Percentiles rank a stretch among this genome's conserved stretches.
Conservation (phyloP, 495 filamentous ascomycete species). For the Cladorrhinum samala region DNA sequence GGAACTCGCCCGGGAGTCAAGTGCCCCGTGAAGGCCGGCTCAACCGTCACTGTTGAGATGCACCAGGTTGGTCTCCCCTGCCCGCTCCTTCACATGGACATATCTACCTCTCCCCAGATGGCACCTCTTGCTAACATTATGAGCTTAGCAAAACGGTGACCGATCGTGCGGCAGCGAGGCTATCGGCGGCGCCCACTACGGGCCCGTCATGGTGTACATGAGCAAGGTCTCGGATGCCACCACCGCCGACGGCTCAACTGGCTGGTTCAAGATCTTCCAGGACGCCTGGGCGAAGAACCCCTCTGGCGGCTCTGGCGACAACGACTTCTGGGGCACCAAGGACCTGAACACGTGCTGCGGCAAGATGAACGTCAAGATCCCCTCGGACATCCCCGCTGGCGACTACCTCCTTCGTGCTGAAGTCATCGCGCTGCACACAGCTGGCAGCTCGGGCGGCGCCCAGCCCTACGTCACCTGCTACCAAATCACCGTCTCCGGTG, state of each 20-base stretch:
- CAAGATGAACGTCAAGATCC: constrained; percentile 43
- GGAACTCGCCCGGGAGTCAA: constrained; percentile 30
- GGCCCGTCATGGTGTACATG: constrained; percentile 49
- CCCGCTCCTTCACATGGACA: too few relatives aligned
- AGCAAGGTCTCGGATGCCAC: constrained; percentile 45
- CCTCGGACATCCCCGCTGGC: constrained; percentile 40
- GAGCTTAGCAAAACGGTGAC: constrained; percentile 35
- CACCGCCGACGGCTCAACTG: constrained; percentile 35
- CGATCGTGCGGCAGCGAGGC: constrained; percentile 39
- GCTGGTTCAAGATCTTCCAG: constrained; percentile 51
- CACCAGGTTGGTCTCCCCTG: constrained; percentile 35
- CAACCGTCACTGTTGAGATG: constrained; percentile 47
- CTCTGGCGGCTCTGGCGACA: constrained; percentile 28
- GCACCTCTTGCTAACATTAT: constrained; percentile 18
- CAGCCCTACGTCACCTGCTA: constrained; percentile 51
- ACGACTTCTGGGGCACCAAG: constrained; percentile 47
- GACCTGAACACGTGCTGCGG: constrained; percentile 51
- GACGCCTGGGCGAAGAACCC: constrained; percentile 40
- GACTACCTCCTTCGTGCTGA: constrained; percentile 51
- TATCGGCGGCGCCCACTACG: constrained; percentile 45
- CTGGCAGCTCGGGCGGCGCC: constrained; percentile 31
- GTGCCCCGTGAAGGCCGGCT: constrained; percentile 43
- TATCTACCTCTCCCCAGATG: too few relatives aligned
- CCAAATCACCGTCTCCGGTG: constrained; percentile 36
- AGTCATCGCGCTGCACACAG: constrained; percentile 46